These are phyloP conservation scores for Chaetomiaceae sp. DNA, from an alignment of 2,329 filamentous ascomycete genomes.

Conservation along the genomic window DNA sequence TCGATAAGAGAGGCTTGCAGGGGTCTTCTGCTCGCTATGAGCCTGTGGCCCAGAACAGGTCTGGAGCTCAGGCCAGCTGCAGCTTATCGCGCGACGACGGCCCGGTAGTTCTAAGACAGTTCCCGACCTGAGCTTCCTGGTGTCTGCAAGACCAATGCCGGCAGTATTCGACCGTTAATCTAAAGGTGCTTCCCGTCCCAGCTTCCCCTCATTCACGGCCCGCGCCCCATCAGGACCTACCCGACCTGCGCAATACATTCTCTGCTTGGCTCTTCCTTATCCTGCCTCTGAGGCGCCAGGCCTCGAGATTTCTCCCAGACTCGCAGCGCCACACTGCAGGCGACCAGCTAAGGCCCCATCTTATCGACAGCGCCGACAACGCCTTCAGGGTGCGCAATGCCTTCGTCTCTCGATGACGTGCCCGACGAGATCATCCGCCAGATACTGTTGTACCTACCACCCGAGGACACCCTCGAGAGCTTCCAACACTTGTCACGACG, in stretches of 20 bases:
- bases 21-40: too few species aligned
- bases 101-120: too few species aligned
- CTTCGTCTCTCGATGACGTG: conserved; percentile 18
- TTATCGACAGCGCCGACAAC: background rate
- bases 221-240: background rate
- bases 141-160: too few species aligned
- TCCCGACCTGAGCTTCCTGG: too few species aligned
- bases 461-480: conserved; percentile 44
- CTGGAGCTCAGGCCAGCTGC: conserved; percentile 10
- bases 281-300: too few species aligned
- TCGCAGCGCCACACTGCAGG: too few species aligned
- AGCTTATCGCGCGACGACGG: too few species aligned
- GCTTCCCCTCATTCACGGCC: background rate
- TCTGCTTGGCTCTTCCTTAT: too few species aligned
- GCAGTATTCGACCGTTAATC: background rate
- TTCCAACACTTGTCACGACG: conserved; percentile 54
- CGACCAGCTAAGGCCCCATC: too few species aligned
- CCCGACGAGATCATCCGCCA: conserved; percentile 74
- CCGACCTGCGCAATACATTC: too few species aligned
- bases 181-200: background rate
- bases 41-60: background rate
- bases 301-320: too few species aligned
- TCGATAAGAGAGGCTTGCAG: conserved; percentile 12
- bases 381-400: conserved; percentile 14
- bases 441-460: conserved; percentile 61